Conservation (phyloP, 495 filamentous ascomycete genomes). For the Neurospora terricola region DNA sequence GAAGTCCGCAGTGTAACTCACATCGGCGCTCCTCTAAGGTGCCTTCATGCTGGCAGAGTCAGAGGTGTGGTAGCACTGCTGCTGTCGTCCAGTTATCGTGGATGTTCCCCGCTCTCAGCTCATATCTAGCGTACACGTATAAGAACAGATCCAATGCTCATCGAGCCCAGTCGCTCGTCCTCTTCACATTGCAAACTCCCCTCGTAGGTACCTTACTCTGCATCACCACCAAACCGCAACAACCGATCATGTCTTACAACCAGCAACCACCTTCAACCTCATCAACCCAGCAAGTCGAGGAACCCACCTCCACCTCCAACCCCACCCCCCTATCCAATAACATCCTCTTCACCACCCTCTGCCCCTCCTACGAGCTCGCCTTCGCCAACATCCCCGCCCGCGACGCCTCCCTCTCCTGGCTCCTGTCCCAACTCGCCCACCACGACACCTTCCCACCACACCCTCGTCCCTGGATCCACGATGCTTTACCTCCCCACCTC, state of each 20-base stretch:
- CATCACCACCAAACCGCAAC: neutral
- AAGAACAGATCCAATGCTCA: neutral
- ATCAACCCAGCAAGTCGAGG: neutral
- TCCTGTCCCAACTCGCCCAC: slow-evolving; percentile 4
- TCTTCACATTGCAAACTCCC: neutral
- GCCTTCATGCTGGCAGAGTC: neutral
- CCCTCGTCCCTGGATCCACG: neutral
- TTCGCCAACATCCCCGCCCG: slow-evolving; percentile 4
- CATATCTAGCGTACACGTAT: neutral
- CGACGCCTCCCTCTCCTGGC: slow-evolving; percentile 6
- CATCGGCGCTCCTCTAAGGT: neutral
- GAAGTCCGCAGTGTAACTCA: neutral
- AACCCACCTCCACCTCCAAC: neutral
- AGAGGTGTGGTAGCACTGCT: neutral
- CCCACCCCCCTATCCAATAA: slow-evolving; percentile 4
- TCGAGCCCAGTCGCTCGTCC: neutral
- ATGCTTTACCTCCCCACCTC: neutral
- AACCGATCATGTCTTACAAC: neutral
- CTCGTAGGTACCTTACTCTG: neutral
- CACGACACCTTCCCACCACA: neutral
- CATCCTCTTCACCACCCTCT: slow-evolving; percentile 10
- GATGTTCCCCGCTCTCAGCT: neutral
- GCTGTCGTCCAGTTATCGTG: neutral
- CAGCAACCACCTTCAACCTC: neutral
- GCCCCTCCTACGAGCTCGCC: slow-evolving; percentile 10